Conservation (phyloP, 2,329 filamentous ascomycete species). For the Venturia asperata region DNA sequence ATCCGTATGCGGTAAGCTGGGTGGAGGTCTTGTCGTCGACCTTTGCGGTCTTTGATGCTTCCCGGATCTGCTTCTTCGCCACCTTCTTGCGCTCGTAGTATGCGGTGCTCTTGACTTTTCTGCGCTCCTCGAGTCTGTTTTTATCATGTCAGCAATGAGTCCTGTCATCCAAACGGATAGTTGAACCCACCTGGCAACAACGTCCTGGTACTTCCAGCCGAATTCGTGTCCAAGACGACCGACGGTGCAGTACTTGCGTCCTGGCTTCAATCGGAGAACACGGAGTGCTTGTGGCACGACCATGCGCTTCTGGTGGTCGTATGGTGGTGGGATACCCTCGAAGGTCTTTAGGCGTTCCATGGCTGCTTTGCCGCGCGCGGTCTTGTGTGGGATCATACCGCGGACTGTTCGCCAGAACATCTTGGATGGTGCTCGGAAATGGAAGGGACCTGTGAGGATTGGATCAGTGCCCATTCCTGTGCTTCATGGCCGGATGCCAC, state of each 20-base stretch:
- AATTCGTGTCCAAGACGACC: slow-evolving; percentile 97
- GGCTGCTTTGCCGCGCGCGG: slow-evolving; percentile 89
- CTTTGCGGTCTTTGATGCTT: slow-evolving; percentile 87
- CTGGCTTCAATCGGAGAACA: slow-evolving; percentile 93
- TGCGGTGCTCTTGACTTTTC: slow-evolving; percentile 97
- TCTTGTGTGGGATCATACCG: slow-evolving; percentile 99
- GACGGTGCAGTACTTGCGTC: slow-evolving; percentile 99
- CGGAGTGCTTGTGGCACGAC: slow-evolving; percentile 97
- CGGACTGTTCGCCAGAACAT: slow-evolving; percentile 99
- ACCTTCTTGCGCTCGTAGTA: slow-evolving; percentile 99
- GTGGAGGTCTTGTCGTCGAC: slow-evolving; percentile 80
- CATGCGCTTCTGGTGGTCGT: slow-evolving; percentile 99
- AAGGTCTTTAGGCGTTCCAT: slow-evolving; percentile 99
- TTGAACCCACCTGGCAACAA: slow-evolving; percentile 81
- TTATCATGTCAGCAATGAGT: slow-evolving; percentile 24
- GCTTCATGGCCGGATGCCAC: slow-evolving; percentile 16
- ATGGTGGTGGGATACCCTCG: slow-evolving; percentile 97
- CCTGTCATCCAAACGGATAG: background rate
- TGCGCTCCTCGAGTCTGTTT: slow-evolving; percentile 90
- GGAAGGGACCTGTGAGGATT: slow-evolving; percentile 73
- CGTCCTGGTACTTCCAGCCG: slow-evolving; percentile 99
- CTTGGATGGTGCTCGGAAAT: slow-evolving; percentile 97
- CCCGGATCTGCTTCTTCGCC: slow-evolving; percentile 77
- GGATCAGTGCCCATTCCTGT: slow-evolving; percentile 27
- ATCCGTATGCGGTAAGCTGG: slow-evolving; percentile 84